These are phyloP conservation scores for Hyaloperonospora brassicae DNA, from an alignment of 352 stramenopile genomes.

Conservation along the genomic window DNA sequence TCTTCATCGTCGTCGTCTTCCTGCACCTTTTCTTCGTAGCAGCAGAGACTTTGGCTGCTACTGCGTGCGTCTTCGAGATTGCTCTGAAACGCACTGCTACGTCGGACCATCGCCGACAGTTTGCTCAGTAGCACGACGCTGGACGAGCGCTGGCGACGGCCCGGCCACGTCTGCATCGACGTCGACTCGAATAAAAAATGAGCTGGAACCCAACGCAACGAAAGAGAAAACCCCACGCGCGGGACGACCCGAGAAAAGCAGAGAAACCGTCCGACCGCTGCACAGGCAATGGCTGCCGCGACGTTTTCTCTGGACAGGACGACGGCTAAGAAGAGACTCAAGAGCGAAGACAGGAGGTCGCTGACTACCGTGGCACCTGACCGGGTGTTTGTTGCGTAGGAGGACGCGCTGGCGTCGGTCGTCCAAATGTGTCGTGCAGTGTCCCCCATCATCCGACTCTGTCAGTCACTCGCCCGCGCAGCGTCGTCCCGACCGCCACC, in stretches of 20 bases:
- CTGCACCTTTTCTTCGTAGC: slow-evolving; percentile 17
- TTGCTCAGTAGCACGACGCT: slow-evolving; percentile 41
- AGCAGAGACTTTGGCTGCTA: slow-evolving; percentile 15
- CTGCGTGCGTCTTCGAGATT: slow-evolving; percentile 20
- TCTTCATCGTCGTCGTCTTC: slow-evolving; percentile 8
- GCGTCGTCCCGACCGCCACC: no score
- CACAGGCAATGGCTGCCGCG: not conserved
- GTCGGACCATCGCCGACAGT: slow-evolving; percentile 43
- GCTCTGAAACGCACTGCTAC: slow-evolving; percentile 27
- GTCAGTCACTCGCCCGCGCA: no score
- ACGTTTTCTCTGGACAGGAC: slow-evolving; percentile 12
- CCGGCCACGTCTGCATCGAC: slow-evolving; percentile 28
- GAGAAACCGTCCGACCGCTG: slow-evolving; percentile 20
- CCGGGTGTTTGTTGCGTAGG: no score
- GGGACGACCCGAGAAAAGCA: not conserved
- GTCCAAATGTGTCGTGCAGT: no score
- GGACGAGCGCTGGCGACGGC: slow-evolving; percentile 28
- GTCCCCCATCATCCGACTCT: no score
- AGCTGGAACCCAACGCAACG: slow-evolving; percentile 2
- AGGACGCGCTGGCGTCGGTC: no score
- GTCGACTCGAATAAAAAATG: slow-evolving; percentile 1
- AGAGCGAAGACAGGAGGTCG: not conserved
- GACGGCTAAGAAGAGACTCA: not conserved
- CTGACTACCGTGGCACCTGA: slow-evolving; percentile 3
- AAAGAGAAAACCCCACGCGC: not conserved